phyloP scores from a whole-genome alignment of 176 grass and related monocot genomes.

The Panicum miliaceum region DNA sequence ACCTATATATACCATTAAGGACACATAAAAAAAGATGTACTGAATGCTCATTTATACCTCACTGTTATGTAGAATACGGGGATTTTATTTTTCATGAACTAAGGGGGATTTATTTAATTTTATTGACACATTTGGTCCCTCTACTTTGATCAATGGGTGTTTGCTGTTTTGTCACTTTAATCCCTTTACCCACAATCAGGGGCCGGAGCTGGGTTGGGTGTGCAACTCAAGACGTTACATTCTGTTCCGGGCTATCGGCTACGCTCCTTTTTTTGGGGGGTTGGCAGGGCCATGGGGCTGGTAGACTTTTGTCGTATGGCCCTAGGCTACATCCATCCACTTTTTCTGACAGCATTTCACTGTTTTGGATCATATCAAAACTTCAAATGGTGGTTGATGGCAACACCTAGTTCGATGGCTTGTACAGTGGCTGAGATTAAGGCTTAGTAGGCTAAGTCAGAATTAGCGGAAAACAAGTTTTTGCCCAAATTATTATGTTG shows the following conservation, averaged over 20 bases:
- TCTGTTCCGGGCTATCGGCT: background rate
- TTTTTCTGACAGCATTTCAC: background rate
- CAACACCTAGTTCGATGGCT: background rate
- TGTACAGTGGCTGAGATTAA: background rate
- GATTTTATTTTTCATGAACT: background rate
- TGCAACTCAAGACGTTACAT: background rate
- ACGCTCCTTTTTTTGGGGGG: background rate
- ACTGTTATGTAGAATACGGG: background rate
- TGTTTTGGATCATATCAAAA: background rate
- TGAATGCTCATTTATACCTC: background rate
- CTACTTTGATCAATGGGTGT: background rate
- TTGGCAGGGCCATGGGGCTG: background rate
- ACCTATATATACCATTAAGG: conserved; percentile 6
- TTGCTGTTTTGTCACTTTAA: background rate
- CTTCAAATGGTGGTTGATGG: background rate
- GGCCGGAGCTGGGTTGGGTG: background rate
- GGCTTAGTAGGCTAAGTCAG: background rate
- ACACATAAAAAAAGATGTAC: background rate
- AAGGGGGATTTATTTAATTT: conserved; percentile 9
- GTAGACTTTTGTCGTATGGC: background rate
- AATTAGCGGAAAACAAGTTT: conserved; percentile 2
- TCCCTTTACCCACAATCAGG: background rate
- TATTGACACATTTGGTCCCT: background rate
- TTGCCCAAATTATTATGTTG: background rate
- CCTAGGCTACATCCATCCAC: background rate